Evolutionary conservation across 2,329 filamentous ascomycete species (phyloP).

Genomic region (Aspergillus fischeri): DNA sequence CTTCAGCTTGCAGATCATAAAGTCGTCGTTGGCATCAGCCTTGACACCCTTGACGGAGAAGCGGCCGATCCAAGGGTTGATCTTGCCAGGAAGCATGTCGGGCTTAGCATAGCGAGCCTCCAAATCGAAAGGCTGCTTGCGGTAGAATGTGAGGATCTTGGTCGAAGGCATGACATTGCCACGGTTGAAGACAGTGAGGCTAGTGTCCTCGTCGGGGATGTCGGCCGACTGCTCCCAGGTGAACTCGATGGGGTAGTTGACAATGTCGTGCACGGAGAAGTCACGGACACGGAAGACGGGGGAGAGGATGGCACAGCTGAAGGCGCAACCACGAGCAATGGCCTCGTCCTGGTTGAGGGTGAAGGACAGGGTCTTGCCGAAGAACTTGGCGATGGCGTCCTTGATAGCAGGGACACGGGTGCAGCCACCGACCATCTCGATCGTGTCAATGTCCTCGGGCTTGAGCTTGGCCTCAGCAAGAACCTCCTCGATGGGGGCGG

Average conservation of each 20-base stretch:
- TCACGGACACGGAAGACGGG: slow-evolving; percentile 98
- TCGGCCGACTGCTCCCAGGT: slow-evolving; percentile 98
- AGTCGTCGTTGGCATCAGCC: slow-evolving; percentile 87
- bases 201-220: slow-evolving; percentile 97
- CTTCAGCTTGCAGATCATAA: slow-evolving; percentile 99
- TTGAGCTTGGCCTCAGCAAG: slow-evolving; percentile 90
- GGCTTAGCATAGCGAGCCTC: slow-evolving; percentile 91
- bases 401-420: slow-evolving; percentile 93
- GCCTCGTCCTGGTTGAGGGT: slow-evolving; percentile 98
- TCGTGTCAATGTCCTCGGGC: slow-evolving; percentile 83
- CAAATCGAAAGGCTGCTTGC: slow-evolving; percentile 93
- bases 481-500: slow-evolving; percentile 77
- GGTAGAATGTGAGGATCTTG: slow-evolving; percentile 99
- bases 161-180: slow-evolving; percentile 96
- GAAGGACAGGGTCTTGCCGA: slow-evolving; percentile 88
- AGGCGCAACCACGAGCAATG: slow-evolving; percentile 89
- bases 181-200: slow-evolving; percentile 93
- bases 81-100: slow-evolving; percentile 80
- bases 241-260: slow-evolving; percentile 98
- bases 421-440: slow-evolving; percentile 93
- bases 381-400: slow-evolving; percentile 83
- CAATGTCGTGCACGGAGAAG: slow-evolving; percentile 95
- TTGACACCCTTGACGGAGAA: slow-evolving; percentile 98
- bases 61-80: slow-evolving; percentile 90
- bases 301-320: slow-evolving; percentile 95